A percentile compares a stretch with the other conserved stretches of the same genome.
Conservation (phyloP, 768 basidiomycete genomes). For the Lyophyllum shimeji region DNA sequence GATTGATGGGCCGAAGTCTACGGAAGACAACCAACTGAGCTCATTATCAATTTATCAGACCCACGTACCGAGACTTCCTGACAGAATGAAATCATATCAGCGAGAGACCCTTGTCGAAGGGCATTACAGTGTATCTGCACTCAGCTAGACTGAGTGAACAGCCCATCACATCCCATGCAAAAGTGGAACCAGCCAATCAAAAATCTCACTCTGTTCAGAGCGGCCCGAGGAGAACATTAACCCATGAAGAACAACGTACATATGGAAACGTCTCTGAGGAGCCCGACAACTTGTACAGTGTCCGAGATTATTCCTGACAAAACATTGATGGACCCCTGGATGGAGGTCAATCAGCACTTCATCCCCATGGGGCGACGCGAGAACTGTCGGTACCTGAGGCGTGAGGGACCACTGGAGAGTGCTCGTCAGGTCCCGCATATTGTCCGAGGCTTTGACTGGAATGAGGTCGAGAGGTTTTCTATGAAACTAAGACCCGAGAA, state of each 20-base stretch:
- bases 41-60: background rate
- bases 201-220: no score
- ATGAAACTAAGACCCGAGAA: no score
- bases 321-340: background rate
- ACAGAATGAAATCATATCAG: background rate
- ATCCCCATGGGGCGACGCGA: background rate
- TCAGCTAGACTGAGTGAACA: no score
- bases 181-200: no score
- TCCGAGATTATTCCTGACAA: background rate
- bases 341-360: background rate
- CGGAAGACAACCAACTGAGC: background rate
- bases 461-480: no score
- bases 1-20: background rate
- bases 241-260: background rate
- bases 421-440: no score
- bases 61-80: background rate
- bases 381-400: no score
- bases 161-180: no score
- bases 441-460: no score
- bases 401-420: no score
- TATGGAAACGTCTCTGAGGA: background rate
- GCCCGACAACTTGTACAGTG: background rate
- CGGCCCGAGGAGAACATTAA: background rate
- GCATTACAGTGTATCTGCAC: no score
- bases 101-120: background rate